Percentiles rank a stretch among this genome's conserved stretches.
phyloP scores from a whole-genome alignment of 345 rosid species.

The Linum usitatissimum region DNA sequence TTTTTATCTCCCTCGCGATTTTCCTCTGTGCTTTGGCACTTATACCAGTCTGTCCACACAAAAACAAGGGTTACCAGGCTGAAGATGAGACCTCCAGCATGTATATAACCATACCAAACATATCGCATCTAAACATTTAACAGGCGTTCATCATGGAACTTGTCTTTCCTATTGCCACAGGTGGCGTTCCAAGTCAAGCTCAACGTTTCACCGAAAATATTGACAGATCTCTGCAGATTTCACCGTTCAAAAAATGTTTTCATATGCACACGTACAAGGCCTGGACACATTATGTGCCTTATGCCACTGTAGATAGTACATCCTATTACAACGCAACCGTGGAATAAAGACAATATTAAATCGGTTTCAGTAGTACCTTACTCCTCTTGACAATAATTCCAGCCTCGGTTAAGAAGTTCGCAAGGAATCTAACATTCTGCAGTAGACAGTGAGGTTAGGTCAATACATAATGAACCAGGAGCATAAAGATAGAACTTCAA shows the following conservation, averaged over 20 bases:
- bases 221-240: not conserved
- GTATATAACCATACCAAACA: not conserved
- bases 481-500: not conserved
- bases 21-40: slow-evolving; percentile 93
- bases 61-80: not conserved
- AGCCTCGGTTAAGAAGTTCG: slow-evolving; percentile 74
- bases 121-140: not conserved
- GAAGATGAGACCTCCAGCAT: not conserved
- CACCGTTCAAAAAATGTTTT: not conserved
- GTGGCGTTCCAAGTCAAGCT: too few relatives aligned
- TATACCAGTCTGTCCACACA: slow-evolving; percentile 50
- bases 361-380: slow-evolving; percentile 30
- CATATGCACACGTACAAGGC: not conserved
- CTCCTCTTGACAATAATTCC: slow-evolving; percentile 77
- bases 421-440: slow-evolving; percentile 84
- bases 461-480: not conserved
- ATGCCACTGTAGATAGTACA: not conserved
- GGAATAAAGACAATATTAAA: not conserved
- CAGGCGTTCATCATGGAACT: not conserved
- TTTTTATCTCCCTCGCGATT: slow-evolving; percentile 90
- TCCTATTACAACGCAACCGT: not conserved
- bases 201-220: not conserved
- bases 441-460: not conserved
- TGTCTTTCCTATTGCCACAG: too few relatives aligned
- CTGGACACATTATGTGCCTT: not conserved